A percentile compares a stretch with the other conserved stretches of the same genome.
Evolutionary conservation across 257 asterid genomes (phyloP).

Genomic region (Schizonepeta tenuifolia): DNA sequence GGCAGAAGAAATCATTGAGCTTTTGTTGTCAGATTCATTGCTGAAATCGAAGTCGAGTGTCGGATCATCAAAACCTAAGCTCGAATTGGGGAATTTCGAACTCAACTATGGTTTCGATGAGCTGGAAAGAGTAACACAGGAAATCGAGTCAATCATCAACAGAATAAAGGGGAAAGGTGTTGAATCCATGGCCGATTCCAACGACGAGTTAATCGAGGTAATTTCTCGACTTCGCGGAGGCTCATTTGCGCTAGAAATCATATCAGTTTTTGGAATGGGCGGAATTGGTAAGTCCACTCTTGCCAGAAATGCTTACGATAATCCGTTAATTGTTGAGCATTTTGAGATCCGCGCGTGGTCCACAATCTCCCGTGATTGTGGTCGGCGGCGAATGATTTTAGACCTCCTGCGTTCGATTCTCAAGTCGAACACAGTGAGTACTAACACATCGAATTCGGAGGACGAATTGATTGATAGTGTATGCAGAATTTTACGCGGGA

Average conservation of each 20-base stretch:
- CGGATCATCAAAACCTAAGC: neutral
- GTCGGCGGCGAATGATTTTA: neutral
- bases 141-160: neutral
- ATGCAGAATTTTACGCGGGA: neutral
- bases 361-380: neutral
- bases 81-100: too few relatives aligned
- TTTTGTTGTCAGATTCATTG: too few relatives aligned
- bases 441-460: too few relatives aligned
- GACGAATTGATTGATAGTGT: neutral
- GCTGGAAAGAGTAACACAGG: neutral
- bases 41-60: neutral
- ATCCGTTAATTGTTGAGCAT: neutral
- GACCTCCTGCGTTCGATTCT: neutral
- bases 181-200: neutral
- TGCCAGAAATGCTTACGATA: neutral
- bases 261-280: neutral
- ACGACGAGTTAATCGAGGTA: neutral
- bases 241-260: neutral
- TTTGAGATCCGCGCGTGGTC: neutral
- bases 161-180: neutral
- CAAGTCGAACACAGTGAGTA: too few relatives aligned
- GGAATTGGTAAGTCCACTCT: constrained; percentile 11
- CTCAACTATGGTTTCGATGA: neutral
- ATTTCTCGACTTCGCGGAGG: too few relatives aligned
- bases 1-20: too few relatives aligned